A percentile compares a stretch with the other conserved stretches of the same genome.
Evolutionary conservation across 305 asterid genomes (phyloP).

Genomic region (Fraxinus paxiana): DNA sequence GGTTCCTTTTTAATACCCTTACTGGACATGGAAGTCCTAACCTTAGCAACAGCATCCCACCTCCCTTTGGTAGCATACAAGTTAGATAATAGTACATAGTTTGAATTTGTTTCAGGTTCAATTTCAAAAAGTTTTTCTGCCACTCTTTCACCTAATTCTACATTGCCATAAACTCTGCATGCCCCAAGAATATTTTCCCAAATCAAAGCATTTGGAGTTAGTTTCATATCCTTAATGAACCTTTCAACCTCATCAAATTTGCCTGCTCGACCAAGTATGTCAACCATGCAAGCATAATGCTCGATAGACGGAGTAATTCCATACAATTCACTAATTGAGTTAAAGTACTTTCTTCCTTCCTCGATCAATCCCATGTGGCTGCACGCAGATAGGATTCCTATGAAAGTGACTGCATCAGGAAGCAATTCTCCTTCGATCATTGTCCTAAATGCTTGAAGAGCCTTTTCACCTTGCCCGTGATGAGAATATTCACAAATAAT

Average conservation of each 20-base stretch:
- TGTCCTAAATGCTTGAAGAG: conserved; percentile 50
- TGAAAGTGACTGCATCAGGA: conserved; percentile 66
- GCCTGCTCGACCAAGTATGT: conserved; percentile 78
- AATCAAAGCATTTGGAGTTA: conserved; percentile 51
- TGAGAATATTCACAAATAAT: conserved; percentile 65
- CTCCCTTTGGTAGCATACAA: conserved; percentile 57
- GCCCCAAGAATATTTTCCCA: conserved; percentile 84
- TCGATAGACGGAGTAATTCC: conserved; percentile 59
- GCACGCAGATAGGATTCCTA: conserved; percentile 74
- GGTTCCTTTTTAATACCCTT: conserved; percentile 76
- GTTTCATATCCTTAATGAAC: conserved; percentile 52
- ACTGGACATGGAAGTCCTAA: conserved; percentile 55
- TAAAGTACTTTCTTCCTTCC: conserved; percentile 55
- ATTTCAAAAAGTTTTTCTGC: conserved; percentile 57
- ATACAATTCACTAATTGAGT: conserved; percentile 46
- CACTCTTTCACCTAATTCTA: conserved; percentile 69
- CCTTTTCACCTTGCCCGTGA: conserved; percentile 67
- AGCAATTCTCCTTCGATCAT: conserved; percentile 45
- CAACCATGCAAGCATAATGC: conserved; percentile 82
- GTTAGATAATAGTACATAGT: conserved; percentile 66
- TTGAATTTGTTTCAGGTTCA: conserved; percentile 54
- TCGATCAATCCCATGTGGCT: conserved; percentile 76
- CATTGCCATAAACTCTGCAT: conserved; percentile 60
- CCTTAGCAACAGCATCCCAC: conserved; percentile 66
- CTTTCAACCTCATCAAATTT: conserved; percentile 55